These are phyloP conservation scores for Arabidopsis arenosa DNA, from an alignment of 345 rosid genomes.

Conservation along the genomic window DNA sequence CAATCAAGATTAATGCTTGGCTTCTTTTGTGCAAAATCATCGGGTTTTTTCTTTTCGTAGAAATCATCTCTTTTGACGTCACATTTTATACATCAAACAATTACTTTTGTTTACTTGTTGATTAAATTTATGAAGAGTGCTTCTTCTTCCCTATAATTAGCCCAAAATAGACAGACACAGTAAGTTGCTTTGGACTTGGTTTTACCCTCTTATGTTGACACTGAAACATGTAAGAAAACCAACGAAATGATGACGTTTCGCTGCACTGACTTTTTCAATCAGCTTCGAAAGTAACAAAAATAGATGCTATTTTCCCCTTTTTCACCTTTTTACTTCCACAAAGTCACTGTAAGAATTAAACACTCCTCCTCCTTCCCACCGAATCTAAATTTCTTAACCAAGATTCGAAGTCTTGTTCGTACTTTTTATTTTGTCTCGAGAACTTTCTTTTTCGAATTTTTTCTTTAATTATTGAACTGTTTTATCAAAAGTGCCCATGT, in stretches of 20 bases:
- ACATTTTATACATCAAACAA: conserved; percentile 3
- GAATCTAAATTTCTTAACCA: conserved; percentile 43
- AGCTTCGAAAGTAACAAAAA: conserved; percentile 27
- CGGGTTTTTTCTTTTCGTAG: not conserved
- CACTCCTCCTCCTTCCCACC: conserved; percentile 27
- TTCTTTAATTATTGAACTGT: conserved; percentile 2
- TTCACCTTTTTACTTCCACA: conserved; percentile 36
- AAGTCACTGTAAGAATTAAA: conserved; percentile 36
- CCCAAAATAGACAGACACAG: conserved; percentile 32
- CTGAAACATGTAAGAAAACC: conserved; percentile 43
- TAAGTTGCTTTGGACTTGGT: conserved; percentile 44
- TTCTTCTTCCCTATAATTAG: conserved; percentile 30
- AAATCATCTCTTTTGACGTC: conserved; percentile 25
- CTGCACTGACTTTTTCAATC: conserved; percentile 37
- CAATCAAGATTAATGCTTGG: conserved; percentile 31
- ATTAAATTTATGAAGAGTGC: conserved; percentile 6
- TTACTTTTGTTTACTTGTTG: conserved; percentile 24
- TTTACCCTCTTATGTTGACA: conserved; percentile 44
- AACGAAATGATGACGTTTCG: conserved; percentile 42
- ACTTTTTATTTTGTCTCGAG: not conserved
- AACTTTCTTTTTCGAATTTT: conserved; percentile 13
- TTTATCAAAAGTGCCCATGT: conserved; percentile 27
- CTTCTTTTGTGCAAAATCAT: conserved; percentile 32
- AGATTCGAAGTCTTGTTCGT: conserved; percentile 43
- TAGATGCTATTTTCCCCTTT: conserved; percentile 34